These are phyloP conservation scores for Globisporangium viniferum DNA, from an alignment of 352 stramenopile genomes.

Conservation along the genomic window DNA sequence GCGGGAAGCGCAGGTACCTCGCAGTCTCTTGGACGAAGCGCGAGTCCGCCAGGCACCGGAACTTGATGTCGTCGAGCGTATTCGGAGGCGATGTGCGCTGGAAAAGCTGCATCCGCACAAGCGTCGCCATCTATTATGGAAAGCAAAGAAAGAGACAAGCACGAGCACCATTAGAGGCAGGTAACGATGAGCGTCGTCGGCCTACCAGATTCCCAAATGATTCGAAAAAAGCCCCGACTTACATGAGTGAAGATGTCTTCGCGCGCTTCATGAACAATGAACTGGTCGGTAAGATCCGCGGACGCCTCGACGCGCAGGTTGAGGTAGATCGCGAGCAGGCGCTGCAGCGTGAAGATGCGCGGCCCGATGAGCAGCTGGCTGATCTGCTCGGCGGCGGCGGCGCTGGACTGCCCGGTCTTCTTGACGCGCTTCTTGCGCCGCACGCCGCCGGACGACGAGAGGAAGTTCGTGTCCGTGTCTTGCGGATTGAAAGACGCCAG, in stretches of 20 bases:
- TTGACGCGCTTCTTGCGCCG: constrained; percentile 48
- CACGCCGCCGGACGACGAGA: constrained; percentile 53
- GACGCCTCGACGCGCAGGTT: constrained; percentile 57
- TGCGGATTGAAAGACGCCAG: constrained; percentile 81
- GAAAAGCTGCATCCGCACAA: constrained; percentile 77
- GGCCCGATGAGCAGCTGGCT: constrained; percentile 66
- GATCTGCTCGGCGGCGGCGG: constrained; percentile 34
- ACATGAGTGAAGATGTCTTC: constrained; percentile 81
- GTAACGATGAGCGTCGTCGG: not conserved
- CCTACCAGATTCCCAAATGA: not conserved
- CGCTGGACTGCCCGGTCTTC: constrained; percentile 36
- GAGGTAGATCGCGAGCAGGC: constrained; percentile 74
- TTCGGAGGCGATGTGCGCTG: constrained; percentile 67
- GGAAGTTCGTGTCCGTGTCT: constrained; percentile 65
- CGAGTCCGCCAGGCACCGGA: constrained; percentile 69
- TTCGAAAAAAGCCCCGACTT: constrained; percentile 14
- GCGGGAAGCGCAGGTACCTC: constrained; percentile 44
- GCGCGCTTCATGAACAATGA: constrained; percentile 33
- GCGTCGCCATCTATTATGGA: constrained; percentile 52
- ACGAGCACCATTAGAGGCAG: not conserved
- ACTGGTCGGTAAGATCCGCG: constrained; percentile 21
- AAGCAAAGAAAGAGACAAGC: not conserved
- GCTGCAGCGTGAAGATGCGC: constrained; percentile 69
- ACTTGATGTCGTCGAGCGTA: constrained; percentile 74
- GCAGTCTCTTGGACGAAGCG: constrained; percentile 66